A percentile compares a stretch with the other conserved stretches of the same genome.
These are phyloP conservation scores for Elsinoe batatas DNA, from an alignment of 2,329 filamentous ascomycete species.

Conservation along the genomic window DNA sequence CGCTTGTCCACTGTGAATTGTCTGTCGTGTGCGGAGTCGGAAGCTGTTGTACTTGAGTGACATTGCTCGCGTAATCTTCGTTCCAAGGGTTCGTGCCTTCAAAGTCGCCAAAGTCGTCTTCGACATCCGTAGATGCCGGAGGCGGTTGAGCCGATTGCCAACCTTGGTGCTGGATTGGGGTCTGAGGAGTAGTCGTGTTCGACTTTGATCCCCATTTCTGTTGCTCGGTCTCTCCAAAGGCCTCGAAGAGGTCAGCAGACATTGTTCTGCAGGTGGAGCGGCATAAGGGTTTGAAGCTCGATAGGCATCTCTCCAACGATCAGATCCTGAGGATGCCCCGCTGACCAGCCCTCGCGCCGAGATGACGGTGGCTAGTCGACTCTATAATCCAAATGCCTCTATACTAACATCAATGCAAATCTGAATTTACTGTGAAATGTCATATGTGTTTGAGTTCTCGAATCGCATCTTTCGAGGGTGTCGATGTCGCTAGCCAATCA, in stretches of 20 bases:
- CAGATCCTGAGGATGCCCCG: no score
- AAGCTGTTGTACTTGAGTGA: neutral
- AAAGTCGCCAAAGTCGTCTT: conserved; percentile 29
- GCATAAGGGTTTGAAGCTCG: no score
- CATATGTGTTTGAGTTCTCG: no score
- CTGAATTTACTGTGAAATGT: no score
- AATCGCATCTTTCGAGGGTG: no score
- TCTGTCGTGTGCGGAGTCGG: neutral
- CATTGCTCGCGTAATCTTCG: neutral
- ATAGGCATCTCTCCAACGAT: neutral
- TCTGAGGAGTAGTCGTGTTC: conserved; percentile 4
- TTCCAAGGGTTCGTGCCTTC: conserved; percentile 18
- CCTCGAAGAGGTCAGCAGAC: conserved; percentile 46
- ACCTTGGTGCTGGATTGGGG: conserved; percentile 16
- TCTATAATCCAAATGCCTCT: no score
- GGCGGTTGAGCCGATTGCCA: conserved; percentile 12
- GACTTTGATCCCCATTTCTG: conserved; percentile 35
- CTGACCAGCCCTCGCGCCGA: no score
- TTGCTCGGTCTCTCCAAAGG: conserved; percentile 31
- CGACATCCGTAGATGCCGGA: conserved; percentile 19
- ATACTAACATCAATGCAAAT: no score
- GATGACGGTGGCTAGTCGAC: no score
- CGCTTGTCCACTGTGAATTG: neutral
- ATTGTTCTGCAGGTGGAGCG: conserved; percentile 28
- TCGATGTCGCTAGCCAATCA: neutral